Evolutionary conservation across 345 rosid species (phyloP), one percentile per base, ranked within the genome.

Genomic region (Eucalyptus fibrosa): DNA sequence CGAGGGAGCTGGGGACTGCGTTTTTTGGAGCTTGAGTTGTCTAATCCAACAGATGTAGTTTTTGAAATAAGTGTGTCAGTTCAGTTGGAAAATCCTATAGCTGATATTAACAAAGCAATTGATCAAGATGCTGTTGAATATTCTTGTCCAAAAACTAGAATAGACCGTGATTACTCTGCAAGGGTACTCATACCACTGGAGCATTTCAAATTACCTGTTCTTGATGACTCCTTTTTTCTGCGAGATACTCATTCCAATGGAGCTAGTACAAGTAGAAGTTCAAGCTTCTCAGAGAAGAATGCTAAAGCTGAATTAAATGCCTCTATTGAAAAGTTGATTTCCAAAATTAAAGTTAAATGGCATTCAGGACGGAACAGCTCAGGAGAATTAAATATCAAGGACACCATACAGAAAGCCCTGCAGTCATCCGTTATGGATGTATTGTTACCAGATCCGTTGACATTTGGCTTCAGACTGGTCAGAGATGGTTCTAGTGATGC

Each of bases 1-100:
- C 93, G 99, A 92, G 99, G 99, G 91, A 98, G 99, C 91, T 97
- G 99, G 99, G 99, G 99, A 51, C 91, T 98, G 21, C 97, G 97
- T 56, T 96, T 98, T 92, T 96, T 98, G 45, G 99, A 98, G 91
- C 95, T 98, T 49, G 99, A 98, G 94, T 88, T 98, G 92, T 95
- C 95, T 82, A 98, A 97, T 91, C 99, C 99, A 82, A 97, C 99
- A 56, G 99, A 96, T 81, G 96, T 97, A 51, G 99, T 96, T 88
- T 97, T 98, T 91, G 99, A 98, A 91, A 94, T 95, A 67, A 93
- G 96, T 30, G 98, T 98, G 88, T 96, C 95, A 12, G 98, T 98
- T 89, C 98, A 94, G 93, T 91, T 97, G 86, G 99, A 97, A 91
- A 94, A 88, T 55, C 56, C 97, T 65, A 87, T 91, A 88, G 91